Base-by-base conservation (phyloP, 2,329 filamentous ascomycete genomes). In the Paraphoma sp. region DNA sequence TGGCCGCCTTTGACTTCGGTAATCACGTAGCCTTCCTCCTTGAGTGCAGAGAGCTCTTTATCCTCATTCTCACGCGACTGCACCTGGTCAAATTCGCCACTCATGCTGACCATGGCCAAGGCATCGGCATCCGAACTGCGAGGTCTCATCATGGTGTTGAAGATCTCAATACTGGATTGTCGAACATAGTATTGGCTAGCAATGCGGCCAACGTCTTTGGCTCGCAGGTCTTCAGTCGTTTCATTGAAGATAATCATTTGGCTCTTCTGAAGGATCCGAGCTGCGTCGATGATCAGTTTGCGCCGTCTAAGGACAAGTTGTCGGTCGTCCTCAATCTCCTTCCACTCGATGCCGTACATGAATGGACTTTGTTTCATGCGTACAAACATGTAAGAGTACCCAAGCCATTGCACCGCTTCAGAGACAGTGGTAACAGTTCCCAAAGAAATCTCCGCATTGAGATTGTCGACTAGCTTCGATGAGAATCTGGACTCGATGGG, bases 171-270 rank as follows among this genome's bases (percentile, higher is more conserved):
- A 75, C 92, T 97, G 12, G 90, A 90, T 70, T 99, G 93, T 46
- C 96, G 83, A 47, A 99, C 94, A 71, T 99, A 99, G 73, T 90
- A 99, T 75, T 99, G 94, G 75, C 94, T 98, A 14, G 95, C 95
- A 74, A 99, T 99, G 14, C 95, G 89, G 3, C 95, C 95, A 48
- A 98, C 90, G 69, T 99, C 94, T 75, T 99, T 99, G 57, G 93
- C 91, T 56, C 92, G 88, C 8, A 99, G 85, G 69, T 97, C 94
- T 65, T 97, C 94, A 0, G 94, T 99, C 16, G 83, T 86, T 71
- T 98, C 95, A 64, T 99, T 97, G 81, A 94, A 99, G 54, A 99
- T 95, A 69, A 99, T 95, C 96, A 99, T 99, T 78, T 99, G 95
- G 66, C 92, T 96, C 71, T 93, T 86, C 71, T 97, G 93, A 43